Conservation (phyloP, 805 yeast genomes). For the Schwanniomyces yamadae region DNA sequence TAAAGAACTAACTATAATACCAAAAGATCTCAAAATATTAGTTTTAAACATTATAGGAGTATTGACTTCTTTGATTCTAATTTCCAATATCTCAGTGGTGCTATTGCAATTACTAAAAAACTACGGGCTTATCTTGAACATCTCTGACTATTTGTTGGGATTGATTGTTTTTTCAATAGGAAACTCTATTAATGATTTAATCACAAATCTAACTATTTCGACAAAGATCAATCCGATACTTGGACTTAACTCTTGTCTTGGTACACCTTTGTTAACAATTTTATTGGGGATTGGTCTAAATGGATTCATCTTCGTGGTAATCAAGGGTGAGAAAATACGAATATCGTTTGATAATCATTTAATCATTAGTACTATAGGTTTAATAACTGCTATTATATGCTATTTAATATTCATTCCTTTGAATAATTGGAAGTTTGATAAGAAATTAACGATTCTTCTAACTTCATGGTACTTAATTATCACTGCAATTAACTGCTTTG, state of each 20-base stretch:
- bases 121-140: conserved; percentile 41
- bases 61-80: conserved; percentile 22
- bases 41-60: conserved; percentile 20
- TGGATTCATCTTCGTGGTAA: conserved; percentile 21
- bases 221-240: conserved; percentile 33
- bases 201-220: conserved; percentile 50
- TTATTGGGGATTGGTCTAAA: conserved; percentile 52
- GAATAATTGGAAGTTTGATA: conserved; percentile 35
- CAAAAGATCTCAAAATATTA: conserved; percentile 1
- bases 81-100: conserved; percentile 24
- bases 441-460: conserved; percentile 24
- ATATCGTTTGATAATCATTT: conserved; percentile 24
- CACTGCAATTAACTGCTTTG: conserved; percentile 18
- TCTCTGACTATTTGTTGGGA: conserved; percentile 50
- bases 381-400: conserved; percentile 21
- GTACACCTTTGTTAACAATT: conserved; percentile 50
- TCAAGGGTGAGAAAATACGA: conserved; percentile 5
- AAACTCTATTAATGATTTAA: conserved; percentile 52
- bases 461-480: conserved; percentile 21
- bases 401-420: conserved; percentile 28
- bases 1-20: background rate
- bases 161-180: conserved; percentile 48
- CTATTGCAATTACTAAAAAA: conserved; percentile 38
- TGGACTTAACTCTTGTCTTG: conserved; percentile 54
- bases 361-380: conserved; percentile 22